phyloP scores from a whole-genome alignment of 139 green algal genomes.

The Chlorella sorokiniana region DNA sequence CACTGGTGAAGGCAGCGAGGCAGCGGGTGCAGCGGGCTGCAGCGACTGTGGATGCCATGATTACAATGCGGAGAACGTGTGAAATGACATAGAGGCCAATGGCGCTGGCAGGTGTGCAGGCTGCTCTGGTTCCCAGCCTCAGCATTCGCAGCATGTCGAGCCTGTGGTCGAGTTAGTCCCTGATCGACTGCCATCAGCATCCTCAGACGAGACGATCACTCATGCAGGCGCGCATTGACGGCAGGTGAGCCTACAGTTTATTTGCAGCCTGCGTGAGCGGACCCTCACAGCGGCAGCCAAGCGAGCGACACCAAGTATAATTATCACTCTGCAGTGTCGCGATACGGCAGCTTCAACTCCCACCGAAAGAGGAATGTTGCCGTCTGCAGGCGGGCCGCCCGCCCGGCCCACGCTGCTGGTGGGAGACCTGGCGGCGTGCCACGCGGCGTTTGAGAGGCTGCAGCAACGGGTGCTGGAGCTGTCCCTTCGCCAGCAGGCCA shows the following conservation, averaged over 20 bases:
- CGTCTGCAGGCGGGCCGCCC: constrained; percentile 14
- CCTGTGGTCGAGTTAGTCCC: too few relatives aligned
- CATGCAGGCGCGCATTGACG: background rate
- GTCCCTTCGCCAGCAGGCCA: background rate
- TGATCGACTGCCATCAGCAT: background rate
- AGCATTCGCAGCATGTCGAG: too few relatives aligned
- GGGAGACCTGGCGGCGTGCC: constrained; percentile 20
- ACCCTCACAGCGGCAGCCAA: constrained; percentile 1
- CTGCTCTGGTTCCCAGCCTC: too few relatives aligned
- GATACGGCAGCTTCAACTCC: too few relatives aligned
- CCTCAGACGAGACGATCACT: background rate
- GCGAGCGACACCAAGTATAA: too few relatives aligned
- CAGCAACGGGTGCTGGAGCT: constrained; percentile 26
- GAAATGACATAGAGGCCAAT: too few relatives aligned
- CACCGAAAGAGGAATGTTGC: too few relatives aligned
- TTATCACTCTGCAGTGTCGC: too few relatives aligned
- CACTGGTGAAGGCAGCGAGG: background rate
- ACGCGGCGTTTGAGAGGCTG: constrained; percentile 11
- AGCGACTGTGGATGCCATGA: background rate
- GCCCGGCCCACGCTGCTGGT: constrained; percentile 29
- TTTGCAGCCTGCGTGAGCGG: too few relatives aligned
- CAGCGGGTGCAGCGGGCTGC: background rate
- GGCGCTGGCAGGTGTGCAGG: too few relatives aligned
- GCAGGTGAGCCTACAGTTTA: background rate
- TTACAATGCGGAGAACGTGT: background rate